Conservation (phyloP, 805 yeast species). For the Sugiyamaella boreocaroliniensis region DNA sequence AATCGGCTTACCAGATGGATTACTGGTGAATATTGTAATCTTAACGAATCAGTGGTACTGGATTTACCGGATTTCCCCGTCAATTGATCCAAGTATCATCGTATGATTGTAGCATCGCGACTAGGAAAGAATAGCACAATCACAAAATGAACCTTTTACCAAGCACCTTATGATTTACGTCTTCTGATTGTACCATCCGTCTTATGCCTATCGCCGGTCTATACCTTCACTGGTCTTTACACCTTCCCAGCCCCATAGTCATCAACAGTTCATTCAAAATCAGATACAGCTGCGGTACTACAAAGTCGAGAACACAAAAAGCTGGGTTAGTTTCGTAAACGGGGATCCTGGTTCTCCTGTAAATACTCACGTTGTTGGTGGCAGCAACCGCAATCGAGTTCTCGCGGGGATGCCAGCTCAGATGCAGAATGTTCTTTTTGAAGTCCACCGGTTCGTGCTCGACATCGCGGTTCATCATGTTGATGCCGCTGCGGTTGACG, state of each 20-base stretch:
- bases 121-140: too few relatives aligned
- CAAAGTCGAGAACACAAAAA: conserved; percentile 35
- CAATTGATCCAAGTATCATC: not conserved
- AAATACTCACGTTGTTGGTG: conserved; percentile 65
- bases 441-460: conserved; percentile 82
- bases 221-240: not conserved
- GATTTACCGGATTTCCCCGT: too few relatives aligned
- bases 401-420: conserved; percentile 98
- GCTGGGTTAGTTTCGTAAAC: conserved; percentile 7
- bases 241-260: not conserved
- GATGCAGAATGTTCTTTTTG: conserved; percentile 86
- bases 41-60: too few relatives aligned
- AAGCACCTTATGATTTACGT: too few relatives aligned
- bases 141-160: too few relatives aligned
- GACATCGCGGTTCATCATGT: conserved; percentile 53
- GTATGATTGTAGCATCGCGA: too few relatives aligned
- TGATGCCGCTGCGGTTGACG: conserved; percentile 20
- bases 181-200: too few relatives aligned
- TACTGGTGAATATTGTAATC: too few relatives aligned
- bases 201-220: too few relatives aligned
- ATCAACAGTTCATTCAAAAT: not conserved
- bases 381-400: conserved; percentile 97
- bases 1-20: too few relatives aligned
- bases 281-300: conserved; percentile 8
- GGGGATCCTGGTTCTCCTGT: not conserved